Conservation (phyloP, 371 early-diverging fungal species). For the Apophysomyces trapeziformis region DNA sequence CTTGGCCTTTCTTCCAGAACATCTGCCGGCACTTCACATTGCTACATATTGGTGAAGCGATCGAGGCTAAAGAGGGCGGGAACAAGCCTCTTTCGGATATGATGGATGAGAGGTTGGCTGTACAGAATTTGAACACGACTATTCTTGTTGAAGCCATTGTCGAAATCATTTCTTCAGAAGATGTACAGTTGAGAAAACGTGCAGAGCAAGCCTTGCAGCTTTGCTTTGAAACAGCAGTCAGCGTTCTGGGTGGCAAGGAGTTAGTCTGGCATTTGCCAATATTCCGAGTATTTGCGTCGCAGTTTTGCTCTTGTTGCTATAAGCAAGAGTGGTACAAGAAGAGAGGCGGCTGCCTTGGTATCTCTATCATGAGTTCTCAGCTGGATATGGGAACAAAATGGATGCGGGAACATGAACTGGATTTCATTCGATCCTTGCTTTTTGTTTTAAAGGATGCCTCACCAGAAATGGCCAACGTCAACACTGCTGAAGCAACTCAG, state of each 20-base stretch:
- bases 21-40: constrained; percentile 79
- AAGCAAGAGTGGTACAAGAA: constrained; percentile 85
- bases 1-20: constrained; percentile 68
- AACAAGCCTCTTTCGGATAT: constrained; percentile 52
- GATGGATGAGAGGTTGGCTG: constrained; percentile 50
- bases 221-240: constrained; percentile 67
- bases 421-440: constrained; percentile 90
- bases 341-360: constrained; percentile 90
- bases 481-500: constrained; percentile 77
- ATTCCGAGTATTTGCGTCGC: constrained; percentile 77
- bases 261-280: constrained; percentile 69
- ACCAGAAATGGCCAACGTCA: constrained; percentile 77
- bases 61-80: constrained; percentile 61
- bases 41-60: constrained; percentile 69
- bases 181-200: constrained; percentile 61
- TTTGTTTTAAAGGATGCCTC: constrained; percentile 94
- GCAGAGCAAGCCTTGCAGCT: constrained; percentile 70
- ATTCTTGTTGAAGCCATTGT: constrained; percentile 83
- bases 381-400: constrained; percentile 86
- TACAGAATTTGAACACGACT: constrained; percentile 58
- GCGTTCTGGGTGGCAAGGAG: constrained; percentile 64
- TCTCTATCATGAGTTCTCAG: constrained; percentile 79
- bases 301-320: constrained; percentile 86
- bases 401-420: constrained; percentile 92
- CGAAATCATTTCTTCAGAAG: constrained; percentile 76